These are phyloP conservation scores for Trichoderma breve DNA, from an alignment of 2,329 filamentous ascomycete genomes.

Conservation along the genomic window DNA sequence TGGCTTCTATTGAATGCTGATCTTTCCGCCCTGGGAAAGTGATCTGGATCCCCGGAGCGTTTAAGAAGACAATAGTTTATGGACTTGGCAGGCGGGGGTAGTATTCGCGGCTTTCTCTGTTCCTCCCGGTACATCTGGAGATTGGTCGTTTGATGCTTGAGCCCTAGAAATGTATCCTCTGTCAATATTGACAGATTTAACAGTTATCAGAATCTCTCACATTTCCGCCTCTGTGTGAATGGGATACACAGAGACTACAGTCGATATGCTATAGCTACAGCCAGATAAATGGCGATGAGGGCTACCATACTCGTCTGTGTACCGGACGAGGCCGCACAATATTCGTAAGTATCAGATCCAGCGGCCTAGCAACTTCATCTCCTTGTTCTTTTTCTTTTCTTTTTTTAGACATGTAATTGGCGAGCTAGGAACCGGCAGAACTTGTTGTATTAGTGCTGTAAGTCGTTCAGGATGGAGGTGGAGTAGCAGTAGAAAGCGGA, in stretches of 20 bases:
- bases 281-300: background rate
- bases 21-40: background rate
- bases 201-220: background rate
- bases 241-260: background rate
- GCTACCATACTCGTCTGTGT: background rate
- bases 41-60: constrained; percentile 1
- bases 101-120: background rate
- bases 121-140: background rate
- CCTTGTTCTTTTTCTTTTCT: background rate
- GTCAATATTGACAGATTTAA: background rate
- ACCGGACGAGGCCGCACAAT: background rate
- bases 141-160: background rate
- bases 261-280: background rate
- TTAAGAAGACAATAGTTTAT: background rate
- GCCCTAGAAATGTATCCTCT: background rate
- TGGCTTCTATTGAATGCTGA: background rate
- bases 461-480: background rate
- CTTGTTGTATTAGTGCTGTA: background rate
- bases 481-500: constrained; percentile 1
- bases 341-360: background rate
- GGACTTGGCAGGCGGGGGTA: background rate
- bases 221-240: background rate
- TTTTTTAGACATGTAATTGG: background rate
- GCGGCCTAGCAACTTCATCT: background rate
- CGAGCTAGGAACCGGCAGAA: background rate